Base-by-base conservation (phyloP, 139 green algal species). In the Haematococcus lacustris region DNA sequence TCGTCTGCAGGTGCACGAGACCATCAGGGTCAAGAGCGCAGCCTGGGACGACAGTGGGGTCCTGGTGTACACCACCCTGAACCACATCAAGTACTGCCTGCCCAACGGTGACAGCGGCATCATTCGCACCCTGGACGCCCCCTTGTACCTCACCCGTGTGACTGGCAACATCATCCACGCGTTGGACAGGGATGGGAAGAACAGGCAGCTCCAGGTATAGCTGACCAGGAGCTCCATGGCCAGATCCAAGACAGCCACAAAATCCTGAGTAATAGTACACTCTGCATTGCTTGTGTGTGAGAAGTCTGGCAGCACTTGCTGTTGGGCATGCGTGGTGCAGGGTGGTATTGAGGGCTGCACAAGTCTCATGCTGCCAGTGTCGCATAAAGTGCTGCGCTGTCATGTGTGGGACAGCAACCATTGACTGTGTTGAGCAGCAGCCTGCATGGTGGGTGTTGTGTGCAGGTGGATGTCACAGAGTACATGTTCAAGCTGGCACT, bases 31-130 rank as follows among this genome's bases (percentile, higher is more conserved):
- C 34, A 88, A 87, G 87, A 87, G 71, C 43, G 96, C 94, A 38
- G 95, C 95, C 2, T 99, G 94, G 93, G 96, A 98, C 71, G 92
- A 97, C 78, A 88, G 71, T 68, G 93, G 94, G 66, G 95, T 98
- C 68, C 92, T 99, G 51, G 74, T 99, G 26, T 99, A 99, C 89
- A 97, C 94, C 61, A 99, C 94, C 2, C 90, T 99, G 28, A 99
- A 99, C 87, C 96, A 99, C 92, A 91, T 99, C 82, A 99, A 99
- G 82, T 97, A 97, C 88, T 98, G 93, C 86, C 86, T 99, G 76
- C 93, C 95, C 70, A 98, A 97, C 77, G 96, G 96, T 4, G 96
- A 99, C 89, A 88, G 70, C 47, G 96, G 96, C 73, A 98, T 98
- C 79, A 95, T 99, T 76, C 89, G 92, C 70, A 99, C 95, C 30